phyloP scores from a whole-genome alignment of 768 basidiomycete species.

The Russula olivacea region DNA sequence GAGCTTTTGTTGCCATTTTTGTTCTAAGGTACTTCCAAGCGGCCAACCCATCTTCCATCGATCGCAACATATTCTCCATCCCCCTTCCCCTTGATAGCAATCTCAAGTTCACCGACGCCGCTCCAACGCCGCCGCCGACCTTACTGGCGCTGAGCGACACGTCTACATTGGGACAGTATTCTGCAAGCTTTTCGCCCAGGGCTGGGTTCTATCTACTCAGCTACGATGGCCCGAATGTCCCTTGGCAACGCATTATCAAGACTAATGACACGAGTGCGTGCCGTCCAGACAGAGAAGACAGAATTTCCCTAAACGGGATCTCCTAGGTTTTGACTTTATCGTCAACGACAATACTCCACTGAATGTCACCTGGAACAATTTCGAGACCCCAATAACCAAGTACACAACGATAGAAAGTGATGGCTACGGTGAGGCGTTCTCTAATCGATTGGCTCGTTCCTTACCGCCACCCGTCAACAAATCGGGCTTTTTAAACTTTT shows the following conservation, averaged over 20 bases:
- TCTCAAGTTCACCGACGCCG: conserved; percentile 24
- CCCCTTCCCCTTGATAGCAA: conserved; percentile 51
- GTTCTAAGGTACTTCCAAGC: conserved; percentile 75
- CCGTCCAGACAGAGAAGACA: background rate
- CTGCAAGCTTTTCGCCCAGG: conserved; percentile 72
- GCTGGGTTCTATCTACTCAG: conserved; percentile 78
- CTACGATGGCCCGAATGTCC: conserved; percentile 77
- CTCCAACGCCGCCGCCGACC: conserved; percentile 35
- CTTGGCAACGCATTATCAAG: conserved; percentile 79
- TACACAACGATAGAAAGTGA: conserved; percentile 73
- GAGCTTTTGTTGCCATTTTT: conserved; percentile 9
- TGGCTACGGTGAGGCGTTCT: conserved; percentile 51
- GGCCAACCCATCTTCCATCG: conserved; percentile 72
- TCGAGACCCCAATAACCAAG: conserved; percentile 62
- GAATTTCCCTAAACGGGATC: background rate
- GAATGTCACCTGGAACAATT: conserved; percentile 56
- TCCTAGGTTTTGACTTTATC: conserved; percentile 54
- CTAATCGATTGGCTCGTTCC: background rate
- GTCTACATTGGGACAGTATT: conserved; percentile 50
- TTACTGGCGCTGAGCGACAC: conserved; percentile 46
- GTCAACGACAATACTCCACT: conserved; percentile 68
- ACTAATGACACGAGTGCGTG: conserved; percentile 40
- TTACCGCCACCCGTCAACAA: background rate
- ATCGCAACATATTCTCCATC: conserved; percentile 80
- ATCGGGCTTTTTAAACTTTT: background rate